A percentile compares a stretch with the other conserved stretches of the same genome.
Evolutionary conservation across 345 rosid species (phyloP).

Genomic region (Jatropha curcas): DNA sequence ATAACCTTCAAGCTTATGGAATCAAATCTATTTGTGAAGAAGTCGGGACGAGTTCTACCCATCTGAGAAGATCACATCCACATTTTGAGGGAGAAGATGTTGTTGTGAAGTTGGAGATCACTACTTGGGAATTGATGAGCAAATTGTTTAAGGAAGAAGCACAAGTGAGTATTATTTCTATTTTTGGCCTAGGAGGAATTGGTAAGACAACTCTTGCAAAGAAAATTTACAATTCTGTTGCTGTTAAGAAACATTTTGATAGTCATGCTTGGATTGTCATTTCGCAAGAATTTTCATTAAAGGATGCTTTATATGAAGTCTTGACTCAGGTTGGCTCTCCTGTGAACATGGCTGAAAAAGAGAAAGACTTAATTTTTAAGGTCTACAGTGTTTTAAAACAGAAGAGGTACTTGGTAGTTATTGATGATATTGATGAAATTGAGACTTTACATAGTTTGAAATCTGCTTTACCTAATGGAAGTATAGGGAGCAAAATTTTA

Average conservation of each 20-base stretch:
- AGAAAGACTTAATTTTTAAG: not conserved
- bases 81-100: not conserved
- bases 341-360: not conserved
- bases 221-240: not conserved
- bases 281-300: not conserved
- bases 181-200: not conserved
- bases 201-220: constrained; percentile 4
- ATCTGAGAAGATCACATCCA: not conserved
- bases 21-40: not conserved
- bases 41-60: not conserved
- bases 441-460: not conserved
- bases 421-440: constrained; percentile 16
- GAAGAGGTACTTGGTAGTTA: not conserved
- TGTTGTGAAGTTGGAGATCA: not conserved
- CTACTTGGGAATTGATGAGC: not conserved
- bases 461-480: no score
- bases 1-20: not conserved
- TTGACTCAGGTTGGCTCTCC: not conserved
- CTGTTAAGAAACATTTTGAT: not conserved
- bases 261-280: not conserved
- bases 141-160: not conserved
- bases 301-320: not conserved
- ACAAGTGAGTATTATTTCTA: not conserved
- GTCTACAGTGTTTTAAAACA: not conserved
- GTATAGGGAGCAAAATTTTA: not conserved